Evolutionary conservation across 2,329 filamentous ascomycete species (phyloP), one percentile per base, ranked within the genome.

Genomic region (Botrytis deweyae): DNA sequence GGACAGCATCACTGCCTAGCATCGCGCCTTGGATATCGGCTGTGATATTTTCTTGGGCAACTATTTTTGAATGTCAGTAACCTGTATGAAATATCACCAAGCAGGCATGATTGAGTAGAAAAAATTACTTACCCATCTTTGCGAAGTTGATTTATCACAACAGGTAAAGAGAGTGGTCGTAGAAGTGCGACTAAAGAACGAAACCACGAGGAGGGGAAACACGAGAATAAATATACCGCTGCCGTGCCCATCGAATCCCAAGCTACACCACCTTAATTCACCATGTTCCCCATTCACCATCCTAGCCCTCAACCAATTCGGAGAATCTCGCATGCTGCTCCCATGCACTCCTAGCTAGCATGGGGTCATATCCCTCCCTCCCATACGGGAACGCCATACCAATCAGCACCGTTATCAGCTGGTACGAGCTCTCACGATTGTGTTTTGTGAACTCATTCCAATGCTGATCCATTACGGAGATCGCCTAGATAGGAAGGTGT

Each of bases 21-120:
- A 74, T 63, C 36, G 49, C 42, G n/a, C 71, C 64, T 52, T 76
- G 70, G n/a, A 70, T 67, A 29, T 73, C 74, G 59, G 75, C 70
- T 25, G 76, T 75, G 63, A 74, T 52, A 55, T 74, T 72, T 49
- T 76, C 75, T 64, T 69, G 65, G 20, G 59, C 46, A 22, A 68
- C 71, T 74, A 70, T 67, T 36, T 14, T 2, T 22, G 25, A 29
- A n/a, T 42, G 46, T 72, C n/a, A 72, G 59, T 55, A 63, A 63
- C 12, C 1, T 25, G 44, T 16, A 29, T 44, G 22, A 46, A 46
- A 22, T 22, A 22, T 12, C n/a, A 42, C 40, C 16, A 42, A 58
- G 2, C 7, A 3, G 9, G n/a, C 2, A 25, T 14, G 20, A 42
- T 42, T 1, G 14, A 58, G 20, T 33, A 20, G 22, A 33, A 69